Conservation (phyloP, 768 basidiomycete genomes). For the Porphyrellus cyaneotinctus region DNA sequence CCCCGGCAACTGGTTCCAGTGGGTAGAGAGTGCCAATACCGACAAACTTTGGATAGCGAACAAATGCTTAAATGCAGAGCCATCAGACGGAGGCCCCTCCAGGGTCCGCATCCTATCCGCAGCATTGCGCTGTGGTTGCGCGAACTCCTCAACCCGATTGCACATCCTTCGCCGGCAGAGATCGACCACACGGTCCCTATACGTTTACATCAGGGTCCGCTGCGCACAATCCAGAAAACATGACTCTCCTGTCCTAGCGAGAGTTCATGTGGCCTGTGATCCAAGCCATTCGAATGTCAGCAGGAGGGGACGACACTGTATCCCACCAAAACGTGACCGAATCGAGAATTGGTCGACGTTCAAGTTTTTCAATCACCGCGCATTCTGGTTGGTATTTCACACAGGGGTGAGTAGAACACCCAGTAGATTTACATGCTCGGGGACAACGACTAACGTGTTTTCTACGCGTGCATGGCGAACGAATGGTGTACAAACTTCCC, state of each 20-base stretch:
- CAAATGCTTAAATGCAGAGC: no score
- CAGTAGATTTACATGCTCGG: constrained; percentile 16
- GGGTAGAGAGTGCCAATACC: no score
- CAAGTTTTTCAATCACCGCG: constrained; percentile 21
- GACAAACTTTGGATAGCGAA: no score
- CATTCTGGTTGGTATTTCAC: constrained; percentile 33
- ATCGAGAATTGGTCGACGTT: neutral
- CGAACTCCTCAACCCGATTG: no score
- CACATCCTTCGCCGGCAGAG: neutral
- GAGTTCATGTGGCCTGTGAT: constrained; percentile 1
- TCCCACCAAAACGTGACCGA: constrained; percentile 8
- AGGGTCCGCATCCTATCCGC: no score
- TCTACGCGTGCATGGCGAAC: neutral
- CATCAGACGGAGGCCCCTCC: no score
- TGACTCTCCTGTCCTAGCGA: neutral
- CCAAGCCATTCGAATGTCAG: neutral
- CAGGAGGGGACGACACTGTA: neutral
- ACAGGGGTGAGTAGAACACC: constrained; percentile 26
- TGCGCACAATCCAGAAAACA: neutral
- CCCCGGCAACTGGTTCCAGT: no score
- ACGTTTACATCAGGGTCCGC: neutral
- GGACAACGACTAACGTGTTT: constrained; percentile 12
- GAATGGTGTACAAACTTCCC: constrained; percentile 7
- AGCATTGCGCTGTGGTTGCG: no score
- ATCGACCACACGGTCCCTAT: constrained; percentile 4